Base-by-base conservation (phyloP, 1,284 basidiomycete genomes). In the Cutaneotrichosporon dermatis region DNA sequence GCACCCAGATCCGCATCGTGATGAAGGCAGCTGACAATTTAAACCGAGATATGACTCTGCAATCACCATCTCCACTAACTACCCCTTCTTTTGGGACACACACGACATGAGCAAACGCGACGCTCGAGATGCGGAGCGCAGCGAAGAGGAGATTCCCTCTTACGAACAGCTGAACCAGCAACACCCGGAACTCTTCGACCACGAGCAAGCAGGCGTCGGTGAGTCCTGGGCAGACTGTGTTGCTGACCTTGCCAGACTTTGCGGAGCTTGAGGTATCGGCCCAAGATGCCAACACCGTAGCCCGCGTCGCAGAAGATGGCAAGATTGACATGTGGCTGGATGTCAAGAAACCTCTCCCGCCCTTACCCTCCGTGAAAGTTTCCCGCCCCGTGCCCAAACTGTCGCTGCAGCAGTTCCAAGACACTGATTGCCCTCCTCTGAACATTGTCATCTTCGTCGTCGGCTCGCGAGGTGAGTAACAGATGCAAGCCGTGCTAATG, bases 391-490 rank as follows among this genome's bases (percentile, higher is more conserved):
- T 25, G 25, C 25, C 25, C 25, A 25, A 25, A 25, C 25, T 25
- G 25, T 25, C 25, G 25, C 25, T 25, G 25, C 25, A 25, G 25
- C 25, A 25, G 25, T 25, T 25, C 25, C 25, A 25, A 25, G 25
- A 25, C 25, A 25, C 25, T 25, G 25, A 58, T 11, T 72, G 71
- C 51, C 69, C 73, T 3, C 84, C 84, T 0, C 69, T 87, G 70
- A 84, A 80, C 64, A 83, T 86, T 41, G 82, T 86, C 49, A 83
- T 86, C 51, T 84, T 85, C 82, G 83, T 86, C 56, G 84, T 85
- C 12, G 85, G 85, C 3, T 84, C 83, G 63, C 76, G 85, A 69
- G 84, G 85, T 83, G 63, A 49, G 80, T 25, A 25, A 25, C 25
- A 25, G 25, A 25, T 25, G 25, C 25, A 25, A 25, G 25, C 25